A percentile compares a stretch with the other conserved stretches of the same genome.
Conservation (phyloP, 805 yeast species). For the Soucietia sequanensis region DNA sequence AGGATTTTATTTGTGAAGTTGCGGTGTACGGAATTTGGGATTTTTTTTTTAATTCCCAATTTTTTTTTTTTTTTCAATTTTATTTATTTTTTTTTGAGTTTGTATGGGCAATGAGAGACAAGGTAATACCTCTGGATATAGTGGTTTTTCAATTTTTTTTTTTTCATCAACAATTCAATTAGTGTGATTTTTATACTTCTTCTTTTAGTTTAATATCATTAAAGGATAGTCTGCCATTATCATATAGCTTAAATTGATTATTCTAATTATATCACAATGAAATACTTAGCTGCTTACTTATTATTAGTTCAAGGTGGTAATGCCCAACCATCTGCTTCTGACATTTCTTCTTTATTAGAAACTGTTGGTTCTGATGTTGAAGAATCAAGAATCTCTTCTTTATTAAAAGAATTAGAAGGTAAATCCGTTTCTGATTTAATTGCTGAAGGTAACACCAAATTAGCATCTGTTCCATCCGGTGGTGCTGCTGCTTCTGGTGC, state of each 20-base stretch:
- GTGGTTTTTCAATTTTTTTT: too few species aligned
- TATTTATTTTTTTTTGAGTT: too few species aligned
- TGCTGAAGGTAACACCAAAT: conserved; percentile 93
- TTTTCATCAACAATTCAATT: too few species aligned
- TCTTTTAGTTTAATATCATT: conserved; percentile 9
- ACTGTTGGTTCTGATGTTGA: conserved; percentile 97
- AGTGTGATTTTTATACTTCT: too few species aligned
- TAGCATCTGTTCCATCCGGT: conserved; percentile 97
- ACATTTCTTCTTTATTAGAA: conserved; percentile 83
- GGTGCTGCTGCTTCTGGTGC: conserved; percentile 89
- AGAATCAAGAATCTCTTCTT: conserved; percentile 76
- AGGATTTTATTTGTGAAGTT: too few species aligned
- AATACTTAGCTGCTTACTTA: conserved; percentile 99
- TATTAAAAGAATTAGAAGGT: conserved; percentile 88
- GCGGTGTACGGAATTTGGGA: too few species aligned
- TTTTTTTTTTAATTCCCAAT: too few species aligned
- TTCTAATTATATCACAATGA: conserved; percentile 61
- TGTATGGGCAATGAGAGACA: too few species aligned
- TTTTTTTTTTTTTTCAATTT: too few species aligned
- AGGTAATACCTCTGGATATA: too few species aligned
- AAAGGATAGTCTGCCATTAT: conserved; percentile 80
- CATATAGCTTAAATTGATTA: conserved; percentile 77
- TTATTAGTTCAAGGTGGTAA: conserved; percentile 97
- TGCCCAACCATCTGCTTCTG: conserved; percentile 90
- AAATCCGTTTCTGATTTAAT: conserved; percentile 87